Percentiles rank a stretch among this genome's conserved stretches.
These are phyloP conservation scores for Claviceps paspali DNA, from an alignment of 2,329 filamentous ascomycete species.

Conservation along the genomic window DNA sequence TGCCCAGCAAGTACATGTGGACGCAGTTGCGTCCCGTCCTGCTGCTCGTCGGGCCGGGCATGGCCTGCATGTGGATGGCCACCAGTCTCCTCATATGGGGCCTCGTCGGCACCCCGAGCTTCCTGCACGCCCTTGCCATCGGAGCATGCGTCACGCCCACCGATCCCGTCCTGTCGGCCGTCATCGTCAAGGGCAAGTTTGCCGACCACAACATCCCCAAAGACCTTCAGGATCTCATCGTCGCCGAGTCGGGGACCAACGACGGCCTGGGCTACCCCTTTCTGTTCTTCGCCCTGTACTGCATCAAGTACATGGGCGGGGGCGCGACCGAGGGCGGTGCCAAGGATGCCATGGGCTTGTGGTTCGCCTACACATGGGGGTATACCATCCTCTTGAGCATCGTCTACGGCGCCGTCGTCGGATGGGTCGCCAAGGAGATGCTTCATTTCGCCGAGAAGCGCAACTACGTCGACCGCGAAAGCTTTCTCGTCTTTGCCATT, in stretches of 20 bases:
- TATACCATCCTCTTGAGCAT: slow-evolving; percentile 72
- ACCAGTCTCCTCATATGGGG: slow-evolving; percentile 70
- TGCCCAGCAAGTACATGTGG: slow-evolving; percentile 68
- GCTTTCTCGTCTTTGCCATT: slow-evolving; percentile 76
- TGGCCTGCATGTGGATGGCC: slow-evolving; percentile 73
- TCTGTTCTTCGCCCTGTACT: slow-evolving; percentile 67
- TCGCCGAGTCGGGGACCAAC: slow-evolving; percentile 75
- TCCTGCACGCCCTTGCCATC: slow-evolving; percentile 65
- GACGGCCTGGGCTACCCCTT: slow-evolving; percentile 85
- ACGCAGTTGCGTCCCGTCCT: slow-evolving; percentile 64
- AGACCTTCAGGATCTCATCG: slow-evolving; percentile 64
- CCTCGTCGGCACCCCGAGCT: slow-evolving; percentile 53
- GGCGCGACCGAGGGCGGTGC: slow-evolving; percentile 44
- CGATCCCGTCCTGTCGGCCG: slow-evolving; percentile 74
- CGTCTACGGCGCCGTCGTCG: slow-evolving; percentile 60
- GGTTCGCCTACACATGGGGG: slow-evolving; percentile 75
- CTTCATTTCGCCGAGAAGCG: slow-evolving; percentile 72
- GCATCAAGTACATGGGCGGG: slow-evolving; percentile 59
- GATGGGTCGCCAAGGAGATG: slow-evolving; percentile 67
- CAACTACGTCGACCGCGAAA: slow-evolving; percentile 73
- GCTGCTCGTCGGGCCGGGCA: slow-evolving; percentile 66
- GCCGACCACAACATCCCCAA: slow-evolving; percentile 81
- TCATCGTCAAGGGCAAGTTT: slow-evolving; percentile 86
- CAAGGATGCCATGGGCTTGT: slow-evolving; percentile 54
- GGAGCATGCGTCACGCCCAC: slow-evolving; percentile 86